Conservation (phyloP, 306 rosid species). For the Pueraria montana region DNA sequence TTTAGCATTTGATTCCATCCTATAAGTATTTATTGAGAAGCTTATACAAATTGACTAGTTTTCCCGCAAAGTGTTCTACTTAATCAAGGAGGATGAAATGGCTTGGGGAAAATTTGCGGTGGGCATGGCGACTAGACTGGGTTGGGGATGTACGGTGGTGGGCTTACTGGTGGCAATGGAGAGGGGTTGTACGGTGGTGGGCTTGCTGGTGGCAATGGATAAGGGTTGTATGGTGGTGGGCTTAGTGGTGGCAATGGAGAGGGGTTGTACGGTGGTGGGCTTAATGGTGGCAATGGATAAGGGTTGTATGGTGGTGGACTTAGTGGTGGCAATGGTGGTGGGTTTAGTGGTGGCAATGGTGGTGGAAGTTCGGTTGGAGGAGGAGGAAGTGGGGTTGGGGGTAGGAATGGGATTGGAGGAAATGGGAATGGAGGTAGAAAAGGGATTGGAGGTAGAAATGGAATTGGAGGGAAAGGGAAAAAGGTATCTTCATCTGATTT, state of each 20-base stretch:
- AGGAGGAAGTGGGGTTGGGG: constrained; percentile 18
- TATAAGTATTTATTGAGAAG: background rate
- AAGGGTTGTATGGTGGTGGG: no score
- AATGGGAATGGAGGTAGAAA: constrained; percentile 36
- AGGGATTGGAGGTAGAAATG: constrained; percentile 71
- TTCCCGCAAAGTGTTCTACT: background rate
- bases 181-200: no score
- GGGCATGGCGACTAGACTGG: background rate
- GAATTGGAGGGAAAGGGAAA: constrained; percentile 59
- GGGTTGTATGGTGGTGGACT: no score
- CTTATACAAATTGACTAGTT: background rate
- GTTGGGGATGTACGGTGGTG: background rate
- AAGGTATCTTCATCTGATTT: background rate
- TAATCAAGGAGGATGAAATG: background rate
- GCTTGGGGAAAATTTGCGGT: background rate
- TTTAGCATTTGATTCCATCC: background rate
- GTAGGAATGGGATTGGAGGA: background rate
- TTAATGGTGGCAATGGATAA: no score
- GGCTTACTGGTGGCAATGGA: background rate
- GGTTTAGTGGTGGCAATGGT: no score
- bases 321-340: no score
- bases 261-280: no score
- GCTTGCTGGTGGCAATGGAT: no score
- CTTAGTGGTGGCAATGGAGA: no score
- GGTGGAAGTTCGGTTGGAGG: background rate